phyloP scores from a whole-genome alignment of 495 filamentous ascomycete genomes.

The Neurospora pannonica region DNA sequence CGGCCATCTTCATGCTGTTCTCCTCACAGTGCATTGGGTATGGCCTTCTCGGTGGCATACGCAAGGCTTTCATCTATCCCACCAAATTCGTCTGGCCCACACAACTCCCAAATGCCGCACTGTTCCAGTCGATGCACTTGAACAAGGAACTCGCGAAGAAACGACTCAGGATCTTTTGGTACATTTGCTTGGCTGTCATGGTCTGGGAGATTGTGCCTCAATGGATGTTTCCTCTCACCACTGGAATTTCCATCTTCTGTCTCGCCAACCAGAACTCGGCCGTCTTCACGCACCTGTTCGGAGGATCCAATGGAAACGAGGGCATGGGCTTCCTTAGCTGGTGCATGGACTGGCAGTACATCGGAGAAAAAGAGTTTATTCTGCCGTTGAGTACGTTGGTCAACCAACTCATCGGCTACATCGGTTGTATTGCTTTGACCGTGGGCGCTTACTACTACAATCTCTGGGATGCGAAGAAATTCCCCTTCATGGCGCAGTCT shows the following conservation, averaged over 20 bases:
- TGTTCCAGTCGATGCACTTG: slow-evolving; percentile 32
- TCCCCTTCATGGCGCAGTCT: slow-evolving; percentile 40
- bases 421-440: slow-evolving; percentile 30
- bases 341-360: slow-evolving; percentile 47
- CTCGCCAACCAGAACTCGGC: slow-evolving; percentile 35
- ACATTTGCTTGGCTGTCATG: slow-evolving; percentile 23
- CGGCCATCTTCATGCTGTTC: slow-evolving; percentile 30
- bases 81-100: slow-evolving; percentile 37
- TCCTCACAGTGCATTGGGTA: slow-evolving; percentile 41
- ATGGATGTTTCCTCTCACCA: slow-evolving; percentile 42
- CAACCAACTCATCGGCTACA: slow-evolving; percentile 32
- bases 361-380: slow-evolving; percentile 24
- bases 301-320: slow-evolving; percentile 41
- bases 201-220: slow-evolving; percentile 45
- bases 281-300: slow-evolving; percentile 50
- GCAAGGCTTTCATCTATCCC: slow-evolving; percentile 42
- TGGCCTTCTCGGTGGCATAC: slow-evolving; percentile 41
- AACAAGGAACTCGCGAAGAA: slow-evolving; percentile 22
- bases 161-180: slow-evolving; percentile 27
- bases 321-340: slow-evolving; percentile 36
- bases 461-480: slow-evolving; percentile 33
- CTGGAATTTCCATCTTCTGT: slow-evolving; percentile 45
- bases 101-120: slow-evolving; percentile 23
- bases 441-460: slow-evolving; percentile 36
- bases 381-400: slow-evolving; percentile 26